Evolutionary conservation across 306 rosid genomes (phyloP).

Genomic region (Comarum palustre): DNA sequence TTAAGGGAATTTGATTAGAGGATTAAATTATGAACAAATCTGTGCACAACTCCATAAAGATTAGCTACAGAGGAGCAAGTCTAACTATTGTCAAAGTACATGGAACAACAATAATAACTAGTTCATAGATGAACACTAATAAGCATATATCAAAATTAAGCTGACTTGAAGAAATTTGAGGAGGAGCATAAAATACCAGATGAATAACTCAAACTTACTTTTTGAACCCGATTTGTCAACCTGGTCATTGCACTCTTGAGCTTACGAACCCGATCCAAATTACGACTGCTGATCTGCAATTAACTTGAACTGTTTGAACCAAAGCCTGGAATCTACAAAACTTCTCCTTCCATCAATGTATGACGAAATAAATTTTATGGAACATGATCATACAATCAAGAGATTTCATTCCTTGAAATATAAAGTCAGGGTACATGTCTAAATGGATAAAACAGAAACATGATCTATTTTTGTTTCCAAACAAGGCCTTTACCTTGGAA

Average conservation of each 20-base stretch:
- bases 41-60: not conserved
- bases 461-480: not conserved
- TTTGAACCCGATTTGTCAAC: slow-evolving; percentile 76
- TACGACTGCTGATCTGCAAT: slow-evolving; percentile 69
- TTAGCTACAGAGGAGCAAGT: not conserved
- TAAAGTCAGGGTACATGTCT: not conserved
- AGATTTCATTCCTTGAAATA: not conserved
- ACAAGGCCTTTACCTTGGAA: slow-evolving; percentile 46
- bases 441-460: not conserved
- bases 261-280: slow-evolving; percentile 75
- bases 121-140: not conserved
- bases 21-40: not conserved
- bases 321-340: not conserved
- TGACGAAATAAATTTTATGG: not conserved
- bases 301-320: not conserved
- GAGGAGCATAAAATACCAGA: not conserved
- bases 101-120: not conserved
- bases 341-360: not conserved
- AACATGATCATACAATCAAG: not conserved
- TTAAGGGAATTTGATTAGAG: not conserved
- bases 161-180: not conserved
- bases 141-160: not conserved
- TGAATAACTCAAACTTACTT: slow-evolving; percentile 38
- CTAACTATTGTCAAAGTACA: not conserved
- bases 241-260: slow-evolving; percentile 79